Base-by-base conservation (phyloP, 345 rosid genomes). In the Populus pruinosa region DNA sequence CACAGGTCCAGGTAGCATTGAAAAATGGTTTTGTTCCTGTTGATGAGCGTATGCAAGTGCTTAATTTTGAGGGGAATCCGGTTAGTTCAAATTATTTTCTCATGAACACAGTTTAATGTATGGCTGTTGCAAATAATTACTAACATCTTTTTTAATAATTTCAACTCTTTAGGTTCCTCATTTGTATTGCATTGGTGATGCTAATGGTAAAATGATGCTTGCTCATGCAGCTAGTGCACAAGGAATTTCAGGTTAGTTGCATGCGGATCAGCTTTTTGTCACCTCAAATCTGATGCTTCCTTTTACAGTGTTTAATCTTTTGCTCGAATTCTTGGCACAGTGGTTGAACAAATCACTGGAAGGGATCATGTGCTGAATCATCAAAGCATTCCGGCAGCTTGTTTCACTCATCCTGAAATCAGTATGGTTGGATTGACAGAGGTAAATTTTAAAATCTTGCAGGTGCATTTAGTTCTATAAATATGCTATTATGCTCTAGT, bases 221-320 rank as follows among this genome's bases (percentile, higher is more conserved):
- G 99, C 99, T 79, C 99, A 96, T 88, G 94, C 98, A 56, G 98
- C 99, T 56, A 96, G 98, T 83, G 98, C 99, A 67, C 99, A 96
- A 89, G 98, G 99, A 89, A 96, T 96, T 77, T 96, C 98, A 80
- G 99, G 98, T 92, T 83, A 41, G 75, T 76, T 53, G 64, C 65
- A 29, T 47, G 9, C 25, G 20, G 5, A 16, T 61, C 29, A 8
- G 18, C 69, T 39, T 55, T 63, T 68, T 63, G 35, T 29, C 44
- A 43, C 31, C 71, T 72, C 74, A 53, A 36, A 12, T 14, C 69
- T 36, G 16, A 61, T 53, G 18, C 33, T 61, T 78, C 20, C 29
- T n/a, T 71, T 59, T 36, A 50, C 29, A 18, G 18, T 47, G 21
- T 47, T 76, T 66, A 47, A 81, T 82, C 68, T 21, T 63, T 67